Conservation (phyloP, 2,329 filamentous ascomycete species). For the Lachnellula occidentalis region DNA sequence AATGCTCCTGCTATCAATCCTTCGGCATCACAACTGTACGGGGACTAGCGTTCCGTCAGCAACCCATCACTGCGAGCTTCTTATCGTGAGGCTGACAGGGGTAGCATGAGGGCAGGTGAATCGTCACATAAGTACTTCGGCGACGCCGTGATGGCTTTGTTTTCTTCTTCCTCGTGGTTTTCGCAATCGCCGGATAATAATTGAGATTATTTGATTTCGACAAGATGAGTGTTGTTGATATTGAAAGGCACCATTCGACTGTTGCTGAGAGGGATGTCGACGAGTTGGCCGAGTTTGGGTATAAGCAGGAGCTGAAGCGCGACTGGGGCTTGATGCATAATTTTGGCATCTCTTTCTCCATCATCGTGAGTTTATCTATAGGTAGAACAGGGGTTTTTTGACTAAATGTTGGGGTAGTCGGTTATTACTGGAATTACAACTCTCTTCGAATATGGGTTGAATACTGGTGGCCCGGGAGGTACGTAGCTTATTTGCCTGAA, state of each 20-base stretch:
- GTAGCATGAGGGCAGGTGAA: constrained; percentile 4
- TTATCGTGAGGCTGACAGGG: constrained; percentile 15
- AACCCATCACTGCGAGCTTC: constrained; percentile 1
- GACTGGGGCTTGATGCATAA: constrained; percentile 56
- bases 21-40: background rate
- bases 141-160: background rate
- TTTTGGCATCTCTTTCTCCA: constrained; percentile 57
- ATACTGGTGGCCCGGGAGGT: constrained; percentile 49
- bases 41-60: background rate
- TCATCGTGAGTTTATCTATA: constrained; percentile 42
- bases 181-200: background rate
- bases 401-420: constrained; percentile 34
- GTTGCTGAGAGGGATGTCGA: constrained; percentile 39
- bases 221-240: background rate
- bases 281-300: constrained; percentile 50
- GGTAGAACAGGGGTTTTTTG: background rate
- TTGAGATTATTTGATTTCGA: background rate
- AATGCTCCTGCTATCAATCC: too few species aligned
- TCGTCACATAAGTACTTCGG: constrained; percentile 11
- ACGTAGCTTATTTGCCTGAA: constrained; percentile 32
- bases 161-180: background rate
- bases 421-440: constrained; percentile 57
- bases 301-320: constrained; percentile 52
- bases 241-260: constrained; percentile 13
- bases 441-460: constrained; percentile 50